Conservation (phyloP, 495 filamentous ascomycete species). For the Recurvomyces mirabilis region DNA sequence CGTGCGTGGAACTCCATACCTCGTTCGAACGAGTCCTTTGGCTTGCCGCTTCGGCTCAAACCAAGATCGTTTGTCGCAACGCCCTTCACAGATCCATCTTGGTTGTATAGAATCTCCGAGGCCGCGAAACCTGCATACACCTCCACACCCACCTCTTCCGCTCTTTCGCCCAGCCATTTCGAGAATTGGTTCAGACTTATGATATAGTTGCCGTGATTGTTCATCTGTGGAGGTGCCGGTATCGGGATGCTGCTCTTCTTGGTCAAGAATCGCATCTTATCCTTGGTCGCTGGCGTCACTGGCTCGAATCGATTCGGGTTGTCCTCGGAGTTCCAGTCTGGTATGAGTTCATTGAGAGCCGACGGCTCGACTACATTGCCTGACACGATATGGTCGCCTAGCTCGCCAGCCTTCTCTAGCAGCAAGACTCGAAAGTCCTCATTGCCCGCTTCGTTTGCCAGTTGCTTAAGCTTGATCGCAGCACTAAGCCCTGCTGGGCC, state of each 20-base stretch:
- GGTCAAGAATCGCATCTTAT: slow-evolving; percentile 94
- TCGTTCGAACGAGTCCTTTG: slow-evolving; percentile 85
- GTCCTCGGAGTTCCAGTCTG: slow-evolving; percentile 81
- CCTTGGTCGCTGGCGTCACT: slow-evolving; percentile 67
- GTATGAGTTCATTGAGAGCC: slow-evolving; percentile 79
- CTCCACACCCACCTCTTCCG: slow-evolving; percentile 97
- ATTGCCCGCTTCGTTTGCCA: slow-evolving; percentile 90
- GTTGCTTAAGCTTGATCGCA: slow-evolving; percentile 89
- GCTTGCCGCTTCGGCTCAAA: slow-evolving; percentile 64
- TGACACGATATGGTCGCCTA: slow-evolving; percentile 91
- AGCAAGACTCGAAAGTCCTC: slow-evolving; percentile 89
- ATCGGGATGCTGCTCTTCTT: slow-evolving; percentile 65
- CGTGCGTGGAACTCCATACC: slow-evolving; percentile 98
- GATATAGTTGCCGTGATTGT: slow-evolving; percentile 97
- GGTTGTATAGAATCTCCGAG: slow-evolving; percentile 76
- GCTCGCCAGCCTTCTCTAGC: slow-evolving; percentile 88
- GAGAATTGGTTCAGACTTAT: slow-evolving; percentile 86
- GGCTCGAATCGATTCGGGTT: slow-evolving; percentile 77
- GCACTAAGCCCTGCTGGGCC: slow-evolving; percentile 86
- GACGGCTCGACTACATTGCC: slow-evolving; percentile 90
- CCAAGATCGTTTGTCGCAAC: slow-evolving; percentile 96
- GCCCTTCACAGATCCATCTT: slow-evolving; percentile 80
- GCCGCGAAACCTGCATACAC: slow-evolving; percentile 94
- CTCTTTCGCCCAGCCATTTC: slow-evolving; percentile 89
- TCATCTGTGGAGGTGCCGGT: slow-evolving; percentile 90